phyloP scores from a whole-genome alignment of 495 filamentous ascomycete genomes.

The Daldinia grandis region DNA sequence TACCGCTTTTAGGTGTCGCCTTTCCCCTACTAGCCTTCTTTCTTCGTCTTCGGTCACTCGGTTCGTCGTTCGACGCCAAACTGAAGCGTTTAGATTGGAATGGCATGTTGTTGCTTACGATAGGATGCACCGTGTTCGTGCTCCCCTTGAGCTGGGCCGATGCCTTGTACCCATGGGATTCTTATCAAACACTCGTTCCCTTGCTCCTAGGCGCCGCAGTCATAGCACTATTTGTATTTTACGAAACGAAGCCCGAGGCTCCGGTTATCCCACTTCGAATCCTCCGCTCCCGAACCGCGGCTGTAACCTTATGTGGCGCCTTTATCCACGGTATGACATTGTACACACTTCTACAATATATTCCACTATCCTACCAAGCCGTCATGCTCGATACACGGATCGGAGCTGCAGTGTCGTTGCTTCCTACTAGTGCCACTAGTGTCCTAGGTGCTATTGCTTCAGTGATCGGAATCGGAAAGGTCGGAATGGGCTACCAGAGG shows the following conservation, averaged over 20 bases:
- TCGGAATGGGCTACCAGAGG: conserved; percentile 37
- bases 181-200: conserved; percentile 50
- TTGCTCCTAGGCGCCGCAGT: conserved; percentile 49
- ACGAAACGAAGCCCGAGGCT: conserved; percentile 44
- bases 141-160: conserved; percentile 57
- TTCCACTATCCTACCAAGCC: conserved; percentile 52
- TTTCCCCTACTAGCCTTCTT: conserved; percentile 44
- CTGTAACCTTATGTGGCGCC: conserved; percentile 38
- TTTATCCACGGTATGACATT: conserved; percentile 49
- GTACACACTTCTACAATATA: conserved; percentile 47
- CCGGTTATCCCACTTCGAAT: conserved; percentile 50
- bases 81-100: conserved; percentile 55
- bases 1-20: conserved; percentile 44
- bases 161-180: conserved; percentile 52
- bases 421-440: conserved; percentile 39
- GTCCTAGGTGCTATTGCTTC: conserved; percentile 38
- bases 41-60: conserved; percentile 44
- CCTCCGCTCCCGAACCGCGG: conserved; percentile 45
- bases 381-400: conserved; percentile 45
- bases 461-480: conserved; percentile 34
- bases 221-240: conserved; percentile 49
- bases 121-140: conserved; percentile 45
- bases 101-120: conserved; percentile 52
- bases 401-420: conserved; percentile 40
- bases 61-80: conserved; percentile 32